Evolutionary conservation across 2,329 filamentous ascomycete species (phyloP), one percentile per base, ranked within the genome.

Genomic region (Fusarium sp.): DNA sequence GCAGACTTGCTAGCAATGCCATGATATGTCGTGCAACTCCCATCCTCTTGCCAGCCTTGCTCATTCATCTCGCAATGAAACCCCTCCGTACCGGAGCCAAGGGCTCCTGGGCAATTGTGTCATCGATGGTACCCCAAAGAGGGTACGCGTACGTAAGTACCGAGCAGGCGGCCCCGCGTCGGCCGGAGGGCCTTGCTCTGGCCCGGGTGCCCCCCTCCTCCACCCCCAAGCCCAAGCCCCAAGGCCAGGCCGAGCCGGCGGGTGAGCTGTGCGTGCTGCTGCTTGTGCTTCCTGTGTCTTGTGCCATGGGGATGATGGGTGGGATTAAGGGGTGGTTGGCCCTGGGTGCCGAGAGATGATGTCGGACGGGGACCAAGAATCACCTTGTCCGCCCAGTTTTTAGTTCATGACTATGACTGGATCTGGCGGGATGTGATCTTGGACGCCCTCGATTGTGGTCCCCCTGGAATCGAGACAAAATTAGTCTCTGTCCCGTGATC

Each of bases 61-160:
- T 58, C 22, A 27, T 56, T 63, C 33, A 69, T 63, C 68, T 64
- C 62, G 50, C 67, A 72, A 64, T 59, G 58, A 65, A 65, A 65
- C 70, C 69, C 68, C 68, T 65, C 65, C 65, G 73, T 77, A 59
- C 75, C 62, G 36, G 64, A 63, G 67, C 69, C 67, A 70, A 70
- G 63, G 73, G 65, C 62, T 71, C 68, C 66, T 72, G 36, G 22
- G 61, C 31, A 52, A 77, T 78, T 78, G 68, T 78, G 74, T 78
- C 76, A 78, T 78, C 65, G 71, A 78, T 76, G 73, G 54, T 57
- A 77, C 71, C 63, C 67, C 63, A 57, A 58, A 42, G 36, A 61
- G 54, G 74, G 62, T 76, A 76, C 70, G 47, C 42, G 68, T 74
- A 76, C 74, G 73, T 73, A 77, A 78, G 76, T 78, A 74, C 71